phyloP scores from a whole-genome alignment of 1,139 yeast genomes.

The Meyerozyma smithsonii region DNA sequence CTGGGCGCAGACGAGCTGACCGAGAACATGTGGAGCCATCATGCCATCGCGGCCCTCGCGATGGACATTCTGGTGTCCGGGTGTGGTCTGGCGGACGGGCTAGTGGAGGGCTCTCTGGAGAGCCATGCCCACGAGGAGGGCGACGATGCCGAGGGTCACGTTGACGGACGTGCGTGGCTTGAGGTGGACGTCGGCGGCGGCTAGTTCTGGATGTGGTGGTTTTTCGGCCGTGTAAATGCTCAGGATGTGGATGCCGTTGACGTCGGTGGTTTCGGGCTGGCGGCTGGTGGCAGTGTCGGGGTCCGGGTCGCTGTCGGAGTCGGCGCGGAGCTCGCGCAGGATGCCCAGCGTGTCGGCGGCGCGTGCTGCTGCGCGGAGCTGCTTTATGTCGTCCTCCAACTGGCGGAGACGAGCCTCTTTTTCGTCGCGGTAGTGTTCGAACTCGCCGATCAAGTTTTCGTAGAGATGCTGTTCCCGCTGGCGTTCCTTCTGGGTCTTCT shows the following conservation, averaged over 20 bases:
- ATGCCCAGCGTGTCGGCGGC: not conserved
- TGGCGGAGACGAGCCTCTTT: not conserved
- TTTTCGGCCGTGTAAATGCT: not conserved
- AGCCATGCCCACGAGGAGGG: not conserved
- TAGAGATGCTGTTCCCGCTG: not conserved
- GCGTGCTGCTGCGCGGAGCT: not conserved
- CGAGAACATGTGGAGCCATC: not conserved
- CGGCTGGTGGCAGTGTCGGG: not conserved
- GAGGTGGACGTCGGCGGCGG: not conserved
- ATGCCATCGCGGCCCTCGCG: not conserved
- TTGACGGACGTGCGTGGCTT: not conserved
- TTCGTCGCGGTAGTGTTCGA: constrained; percentile 1
- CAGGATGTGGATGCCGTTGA: not conserved
- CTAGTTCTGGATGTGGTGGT: not conserved
- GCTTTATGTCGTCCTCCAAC: not conserved
- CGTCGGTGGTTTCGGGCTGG: not conserved
- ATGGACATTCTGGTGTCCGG: not conserved
- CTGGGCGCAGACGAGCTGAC: not conserved
- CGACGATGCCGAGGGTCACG: not conserved
- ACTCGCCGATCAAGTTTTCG: constrained; percentile 1
- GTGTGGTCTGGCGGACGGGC: not conserved
- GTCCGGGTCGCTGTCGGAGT: not conserved
- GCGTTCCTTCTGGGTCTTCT: not conserved
- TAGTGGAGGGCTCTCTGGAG: not conserved
- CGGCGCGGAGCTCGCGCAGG: not conserved